Evolutionary conservation across 2,329 filamentous ascomycete genomes (phyloP).

Genomic region (Fusarium haematococcum): DNA sequence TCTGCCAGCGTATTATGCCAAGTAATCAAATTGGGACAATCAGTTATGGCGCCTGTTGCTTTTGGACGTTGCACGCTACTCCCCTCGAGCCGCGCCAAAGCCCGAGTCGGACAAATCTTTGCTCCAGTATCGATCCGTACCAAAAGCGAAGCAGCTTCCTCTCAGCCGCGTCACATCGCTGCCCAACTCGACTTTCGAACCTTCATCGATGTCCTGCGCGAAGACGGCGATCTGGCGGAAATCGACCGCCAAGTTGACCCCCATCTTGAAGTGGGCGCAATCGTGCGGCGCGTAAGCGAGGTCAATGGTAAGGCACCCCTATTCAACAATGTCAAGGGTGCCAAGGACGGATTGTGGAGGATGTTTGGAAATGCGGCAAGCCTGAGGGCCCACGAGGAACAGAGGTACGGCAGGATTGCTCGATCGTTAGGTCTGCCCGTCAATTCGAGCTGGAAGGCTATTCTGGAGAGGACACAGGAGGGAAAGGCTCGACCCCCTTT

Average conservation of each 20-base stretch:
- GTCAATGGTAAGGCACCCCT: conserved; percentile 59
- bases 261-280: conserved; percentile 58
- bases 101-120: neutral
- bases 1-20: neutral
- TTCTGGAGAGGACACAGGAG: conserved; percentile 54
- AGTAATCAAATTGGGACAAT: neutral
- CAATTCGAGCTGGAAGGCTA: conserved; percentile 42
- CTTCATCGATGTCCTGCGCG: conserved; percentile 15
- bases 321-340: conserved; percentile 63
- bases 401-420: conserved; percentile 56
- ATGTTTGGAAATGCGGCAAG: conserved; percentile 60
- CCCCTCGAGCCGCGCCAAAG: neutral
- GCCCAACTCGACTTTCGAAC: conserved; percentile 24
- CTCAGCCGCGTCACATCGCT: neutral
- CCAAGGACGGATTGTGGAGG: conserved; percentile 54
- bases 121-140: neutral
- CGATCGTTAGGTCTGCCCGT: conserved; percentile 54
- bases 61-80: neutral
- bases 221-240: conserved; percentile 57
- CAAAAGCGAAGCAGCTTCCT: neutral
- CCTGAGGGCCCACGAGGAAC: conserved; percentile 41
- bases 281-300: conserved; percentile 59
- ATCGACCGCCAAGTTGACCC: conserved; percentile 57
- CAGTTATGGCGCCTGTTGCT: neutral
- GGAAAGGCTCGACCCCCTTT: conserved; percentile 48